These are phyloP conservation scores for Terana coerulea DNA, from an alignment of 768 basidiomycete genomes.

Conservation along the genomic window DNA sequence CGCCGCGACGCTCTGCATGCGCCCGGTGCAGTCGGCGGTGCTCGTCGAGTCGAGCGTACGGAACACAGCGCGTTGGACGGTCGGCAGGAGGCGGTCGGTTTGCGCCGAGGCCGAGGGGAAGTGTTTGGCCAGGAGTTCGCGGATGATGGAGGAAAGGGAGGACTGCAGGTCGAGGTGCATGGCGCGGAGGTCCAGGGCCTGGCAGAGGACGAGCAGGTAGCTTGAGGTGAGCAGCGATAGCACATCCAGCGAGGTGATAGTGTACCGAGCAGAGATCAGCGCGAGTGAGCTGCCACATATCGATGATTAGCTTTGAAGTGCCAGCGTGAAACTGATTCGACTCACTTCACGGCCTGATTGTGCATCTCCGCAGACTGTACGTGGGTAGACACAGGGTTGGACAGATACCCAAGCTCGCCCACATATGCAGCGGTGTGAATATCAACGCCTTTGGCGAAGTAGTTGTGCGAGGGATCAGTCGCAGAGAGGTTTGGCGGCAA, in stretches of 20 bases:
- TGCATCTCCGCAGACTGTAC: conserved; percentile 90
- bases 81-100: conserved; percentile 24
- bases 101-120: conserved; percentile 28
- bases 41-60: conserved; percentile 61
- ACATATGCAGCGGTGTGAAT: conserved; percentile 82
- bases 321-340: conserved; percentile 3
- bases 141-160: conserved; percentile 41
- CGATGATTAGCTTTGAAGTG: conserved; percentile 12
- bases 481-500: conserved; percentile 77
- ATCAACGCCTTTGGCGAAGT: conserved; percentile 81
- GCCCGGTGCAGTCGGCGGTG: conserved; percentile 63
- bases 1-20: conserved; percentile 70
- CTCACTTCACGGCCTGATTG: conserved; percentile 88
- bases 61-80: conserved; percentile 41
- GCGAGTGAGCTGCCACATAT: conserved; percentile 62
- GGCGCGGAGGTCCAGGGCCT: conserved; percentile 84
- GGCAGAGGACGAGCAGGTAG: conserved; percentile 75
- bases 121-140: conserved; percentile 43
- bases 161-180: conserved; percentile 62
- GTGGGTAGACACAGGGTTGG: conserved; percentile 80
- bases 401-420: conserved; percentile 77
- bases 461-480: conserved; percentile 77
- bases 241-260: conserved; percentile 74
- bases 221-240: conserved; percentile 70
- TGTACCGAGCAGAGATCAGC: conserved; percentile 77